Evolutionary conservation across 768 basidiomycete genomes (phyloP).

Genomic region (Mycena floridula): DNA sequence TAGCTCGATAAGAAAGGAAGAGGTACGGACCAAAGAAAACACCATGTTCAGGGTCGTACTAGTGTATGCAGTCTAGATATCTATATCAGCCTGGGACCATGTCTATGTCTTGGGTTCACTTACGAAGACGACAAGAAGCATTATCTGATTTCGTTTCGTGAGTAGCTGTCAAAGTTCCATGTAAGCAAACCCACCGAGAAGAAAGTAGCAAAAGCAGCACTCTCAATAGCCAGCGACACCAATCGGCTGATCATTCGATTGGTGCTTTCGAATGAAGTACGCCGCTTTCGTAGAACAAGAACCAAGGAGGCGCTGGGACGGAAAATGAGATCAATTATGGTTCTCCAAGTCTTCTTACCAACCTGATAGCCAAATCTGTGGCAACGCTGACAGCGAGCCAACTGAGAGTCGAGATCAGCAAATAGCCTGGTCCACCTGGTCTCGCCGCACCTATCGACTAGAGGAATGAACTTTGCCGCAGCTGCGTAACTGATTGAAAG

Average conservation of each 20-base stretch:
- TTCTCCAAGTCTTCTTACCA: too few relatives aligned
- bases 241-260: slow-evolving; percentile 3
- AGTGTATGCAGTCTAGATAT: neutral
- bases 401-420: too few relatives aligned
- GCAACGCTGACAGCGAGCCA: slow-evolving; percentile 5
- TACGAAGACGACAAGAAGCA: neutral
- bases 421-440: too few relatives aligned
- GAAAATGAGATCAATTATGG: too few relatives aligned
- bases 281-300: too few relatives aligned
- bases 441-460: too few relatives aligned
- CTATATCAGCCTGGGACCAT: neutral
- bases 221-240: slow-evolving; percentile 4
- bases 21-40: neutral
- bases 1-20: neutral
- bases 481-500: too few relatives aligned
- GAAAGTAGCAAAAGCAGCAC: slow-evolving; percentile 6
- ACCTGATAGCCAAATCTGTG: slow-evolving; percentile 8
- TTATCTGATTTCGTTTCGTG: neutral
- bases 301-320: too few relatives aligned
- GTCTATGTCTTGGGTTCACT: neutral
- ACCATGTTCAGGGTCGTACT: neutral
- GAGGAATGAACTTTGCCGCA: neutral
- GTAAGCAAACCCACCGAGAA: slow-evolving; percentile 5
- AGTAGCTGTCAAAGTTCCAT: neutral
- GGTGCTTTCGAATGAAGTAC: too few relatives aligned